Conservation (phyloP, 495 filamentous ascomycete species). For the Xylaria bambusicola region DNA sequence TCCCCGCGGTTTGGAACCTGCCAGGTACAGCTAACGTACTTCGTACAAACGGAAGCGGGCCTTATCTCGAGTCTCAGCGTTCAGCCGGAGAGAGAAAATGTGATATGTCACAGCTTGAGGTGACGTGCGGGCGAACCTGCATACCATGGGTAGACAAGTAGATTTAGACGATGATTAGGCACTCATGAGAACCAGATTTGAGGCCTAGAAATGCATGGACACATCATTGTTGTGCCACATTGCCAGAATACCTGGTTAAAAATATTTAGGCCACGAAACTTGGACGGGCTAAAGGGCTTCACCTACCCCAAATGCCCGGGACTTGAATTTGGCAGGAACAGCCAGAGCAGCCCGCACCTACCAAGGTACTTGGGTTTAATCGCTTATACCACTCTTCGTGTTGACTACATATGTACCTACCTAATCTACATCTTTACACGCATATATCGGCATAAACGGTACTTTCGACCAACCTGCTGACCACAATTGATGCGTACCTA, state of each 20-base stretch:
- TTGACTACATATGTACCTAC: too few species aligned
- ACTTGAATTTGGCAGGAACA: too few species aligned
- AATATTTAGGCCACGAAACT: not conserved
- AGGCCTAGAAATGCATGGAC: not conserved
- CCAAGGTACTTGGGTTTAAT: too few species aligned
- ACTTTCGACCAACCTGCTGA: too few species aligned
- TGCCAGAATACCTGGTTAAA: not conserved
- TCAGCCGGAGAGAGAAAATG: not conserved
- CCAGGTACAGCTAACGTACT: conserved; percentile 15
- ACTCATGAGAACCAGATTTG: not conserved
- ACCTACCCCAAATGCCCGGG: too few species aligned
- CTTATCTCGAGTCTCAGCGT: conserved; percentile 2
- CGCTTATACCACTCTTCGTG: too few species aligned
- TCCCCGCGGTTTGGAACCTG: conserved; percentile 17
- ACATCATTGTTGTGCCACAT: not conserved
- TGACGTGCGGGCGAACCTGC: not conserved
- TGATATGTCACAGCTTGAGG: conserved; percentile 6
- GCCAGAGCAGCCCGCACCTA: too few species aligned
- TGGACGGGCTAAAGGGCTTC: not conserved
- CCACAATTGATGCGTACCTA: too few species aligned
- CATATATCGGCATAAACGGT: too few species aligned
- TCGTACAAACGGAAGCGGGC: conserved; percentile 18
- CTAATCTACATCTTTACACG: too few species aligned
- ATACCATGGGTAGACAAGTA: not conserved
- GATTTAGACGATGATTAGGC: not conserved